phyloP scores from a whole-genome alignment of 2,329 filamentous ascomycete species.

The Lasiodiplodia gonubiensis region DNA sequence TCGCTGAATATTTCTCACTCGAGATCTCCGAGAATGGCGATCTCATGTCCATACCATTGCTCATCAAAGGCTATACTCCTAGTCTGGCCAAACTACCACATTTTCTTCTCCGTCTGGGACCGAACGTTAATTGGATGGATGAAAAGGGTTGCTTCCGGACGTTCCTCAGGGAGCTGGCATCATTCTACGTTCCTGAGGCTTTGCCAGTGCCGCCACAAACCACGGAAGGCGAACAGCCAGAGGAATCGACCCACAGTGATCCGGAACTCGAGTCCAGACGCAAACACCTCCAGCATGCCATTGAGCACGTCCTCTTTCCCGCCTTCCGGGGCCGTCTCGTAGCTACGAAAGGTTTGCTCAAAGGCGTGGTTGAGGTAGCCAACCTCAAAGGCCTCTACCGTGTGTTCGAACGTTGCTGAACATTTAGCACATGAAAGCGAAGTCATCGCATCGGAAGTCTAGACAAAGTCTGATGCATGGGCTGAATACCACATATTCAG shows the following conservation, averaged over 20 bases:
- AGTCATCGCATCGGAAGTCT: background rate
- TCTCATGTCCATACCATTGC: conserved; percentile 77
- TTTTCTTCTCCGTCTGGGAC: conserved; percentile 87
- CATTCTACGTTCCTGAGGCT: conserved; percentile 88
- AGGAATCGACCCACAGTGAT: conserved; percentile 40
- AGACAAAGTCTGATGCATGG: no score
- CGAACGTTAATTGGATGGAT: conserved; percentile 82
- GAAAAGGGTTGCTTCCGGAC: conserved; percentile 86
- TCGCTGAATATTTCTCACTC: conserved; percentile 89
- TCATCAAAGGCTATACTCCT: conserved; percentile 88
- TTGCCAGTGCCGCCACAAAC: conserved; percentile 62
- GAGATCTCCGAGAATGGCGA: conserved; percentile 80
- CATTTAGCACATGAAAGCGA: background rate
- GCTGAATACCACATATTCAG: no score
- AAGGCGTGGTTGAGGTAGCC: conserved; percentile 82
- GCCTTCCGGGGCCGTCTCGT: conserved; percentile 83
- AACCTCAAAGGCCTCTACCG: conserved; percentile 91
- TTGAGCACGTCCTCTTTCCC: conserved; percentile 90
- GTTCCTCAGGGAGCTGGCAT: conserved; percentile 84
- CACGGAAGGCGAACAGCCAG: conserved; percentile 34
- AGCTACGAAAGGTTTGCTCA: conserved; percentile 77
- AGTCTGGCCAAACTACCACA: conserved; percentile 83
- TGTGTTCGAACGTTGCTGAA: conserved; percentile 91
- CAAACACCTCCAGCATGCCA: conserved; percentile 70
- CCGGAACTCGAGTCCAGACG: conserved; percentile 59